Evolutionary conservation across 345 rosid genomes (phyloP), one percentile per base, ranked within the genome.

Genomic region (Salix udensis): DNA sequence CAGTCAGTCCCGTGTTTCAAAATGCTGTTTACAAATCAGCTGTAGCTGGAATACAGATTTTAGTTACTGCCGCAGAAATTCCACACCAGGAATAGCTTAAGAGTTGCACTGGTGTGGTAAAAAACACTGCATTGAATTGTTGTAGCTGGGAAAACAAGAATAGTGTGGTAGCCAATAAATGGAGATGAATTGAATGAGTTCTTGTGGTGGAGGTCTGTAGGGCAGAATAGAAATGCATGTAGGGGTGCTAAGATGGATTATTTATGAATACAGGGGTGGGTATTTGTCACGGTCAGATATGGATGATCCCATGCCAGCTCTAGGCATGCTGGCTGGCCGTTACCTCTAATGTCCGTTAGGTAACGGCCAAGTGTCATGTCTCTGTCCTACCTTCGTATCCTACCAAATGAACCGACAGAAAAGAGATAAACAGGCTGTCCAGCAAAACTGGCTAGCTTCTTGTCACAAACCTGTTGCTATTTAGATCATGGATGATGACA

Each of bases 291-390:
- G 39, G 65, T 34, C 28, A 11, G 6, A 10, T 19, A 71, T 36
- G 76, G 62, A 42, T 52, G 76, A 65, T 24, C n/a, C 31, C 9
- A 77, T 74, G 74, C 65, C 73, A 66, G 76, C 73, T 13, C 10
- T 61, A 64, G 36, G 53, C 0, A n/a, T 28, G 78, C 71, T 82
- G 82, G 78, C 52, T 46, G 18, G 52, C 52, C 18, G 14, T 14
- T 4, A 18, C 18, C 52, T 13, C 6, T 46, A 77, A 46, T 15
- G 37, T 70, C 55, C 65, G 81, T 76, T 76, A 23, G 83, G 81
- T 55, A 76, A 48, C 76, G 69, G 77, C 81, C 78, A 73, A 44
- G 67, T 70, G 64, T 64, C 26, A 52, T 19, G 77, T 78, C 75
- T 36, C 18, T 80, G 58, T 65, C 78, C 31, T 24, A 23, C 79